Percentiles rank a stretch among this genome's conserved stretches.
Conservation (phyloP, 306 rosid genomes). For the Gastrolobium bilobum region DNA sequence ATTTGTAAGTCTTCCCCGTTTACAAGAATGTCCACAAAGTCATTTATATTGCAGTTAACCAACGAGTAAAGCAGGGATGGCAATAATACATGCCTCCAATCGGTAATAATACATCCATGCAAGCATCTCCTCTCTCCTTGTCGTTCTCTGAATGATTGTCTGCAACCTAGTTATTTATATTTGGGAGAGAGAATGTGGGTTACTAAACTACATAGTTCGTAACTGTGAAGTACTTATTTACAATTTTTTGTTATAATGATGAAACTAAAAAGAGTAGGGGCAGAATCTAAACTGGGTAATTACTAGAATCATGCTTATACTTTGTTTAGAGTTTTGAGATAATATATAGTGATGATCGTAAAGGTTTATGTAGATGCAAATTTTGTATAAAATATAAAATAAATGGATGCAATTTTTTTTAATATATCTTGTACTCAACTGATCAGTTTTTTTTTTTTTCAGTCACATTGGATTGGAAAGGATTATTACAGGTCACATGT, state of each 20-base stretch:
- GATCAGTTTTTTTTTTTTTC: slow-evolving; percentile 42
- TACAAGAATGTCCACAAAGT: too few relatives aligned
- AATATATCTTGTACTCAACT: slow-evolving; percentile 26
- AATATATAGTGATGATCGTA: not conserved
- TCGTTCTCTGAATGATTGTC: not conserved
- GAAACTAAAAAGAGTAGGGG: slow-evolving; percentile 17
- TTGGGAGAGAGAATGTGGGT: not conserved
- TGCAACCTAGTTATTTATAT: slow-evolving; percentile 4
- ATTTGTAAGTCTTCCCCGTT: too few relatives aligned
- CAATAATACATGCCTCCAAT: too few relatives aligned
- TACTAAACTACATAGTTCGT: slow-evolving; percentile 32
- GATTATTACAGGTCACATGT: too few relatives aligned
- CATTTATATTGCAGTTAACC: too few relatives aligned
- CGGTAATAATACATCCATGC: too few relatives aligned
- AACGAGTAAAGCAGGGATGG: too few relatives aligned
- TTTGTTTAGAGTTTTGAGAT: not conserved
- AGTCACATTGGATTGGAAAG: slow-evolving; percentile 97
- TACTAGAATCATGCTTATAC: not conserved
- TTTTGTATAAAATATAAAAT: not conserved
- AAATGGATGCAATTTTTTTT: not conserved
- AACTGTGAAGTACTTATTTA: slow-evolving; percentile 9
- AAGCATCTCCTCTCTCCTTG: too few relatives aligned
- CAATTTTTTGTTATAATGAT: not conserved
- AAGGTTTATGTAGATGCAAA: slow-evolving; percentile 2
- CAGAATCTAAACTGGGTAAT: not conserved